These are phyloP conservation scores for Flaveria sonorensis DNA, from an alignment of 129 eudicot species.

Conservation along the genomic window DNA sequence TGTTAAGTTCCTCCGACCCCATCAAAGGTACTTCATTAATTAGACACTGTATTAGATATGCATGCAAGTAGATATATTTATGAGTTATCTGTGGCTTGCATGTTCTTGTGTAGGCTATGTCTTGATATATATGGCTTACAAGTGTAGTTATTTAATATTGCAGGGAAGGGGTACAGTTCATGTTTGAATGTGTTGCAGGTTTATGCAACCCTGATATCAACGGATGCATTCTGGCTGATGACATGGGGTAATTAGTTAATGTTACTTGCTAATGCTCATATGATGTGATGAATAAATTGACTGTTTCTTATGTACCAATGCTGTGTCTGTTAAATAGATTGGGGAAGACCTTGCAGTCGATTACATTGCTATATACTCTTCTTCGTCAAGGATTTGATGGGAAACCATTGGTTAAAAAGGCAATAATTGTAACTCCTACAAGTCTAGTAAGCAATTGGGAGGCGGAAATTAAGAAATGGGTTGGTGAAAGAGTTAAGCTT, in stretches of 20 bases:
- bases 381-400: slow-evolving; percentile 96
- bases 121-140: slow-evolving; percentile 26
- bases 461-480: slow-evolving; percentile 96
- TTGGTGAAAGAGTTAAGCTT: slow-evolving; percentile 87
- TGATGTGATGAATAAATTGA: slow-evolving; percentile 15
- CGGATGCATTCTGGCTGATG: slow-evolving; percentile 99
- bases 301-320: slow-evolving; percentile 18
- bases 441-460: slow-evolving; percentile 99
- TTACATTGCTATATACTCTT: slow-evolving; percentile 87
- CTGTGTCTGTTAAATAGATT: slow-evolving; percentile 52
- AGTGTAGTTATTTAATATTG: slow-evolving; percentile 29
- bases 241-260: slow-evolving; percentile 90
- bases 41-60: slow-evolving; percentile 18
- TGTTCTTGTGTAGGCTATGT: neutral
- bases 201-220: slow-evolving; percentile 52
- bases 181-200: slow-evolving; percentile 97
- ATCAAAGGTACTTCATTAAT: slow-evolving; percentile 67
- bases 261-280: slow-evolving; percentile 1
- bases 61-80: slow-evolving; percentile 9
- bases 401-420: slow-evolving; percentile 89
- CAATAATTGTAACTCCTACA: slow-evolving; percentile 95
- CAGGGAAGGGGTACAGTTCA: slow-evolving; percentile 99
- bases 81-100: slow-evolving; percentile 3
- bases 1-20: slow-evolving; percentile 89
- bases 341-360: slow-evolving; percentile 98